Conservation (phyloP, 768 basidiomycete genomes). For the Podaxis carcinomalis region DNA sequence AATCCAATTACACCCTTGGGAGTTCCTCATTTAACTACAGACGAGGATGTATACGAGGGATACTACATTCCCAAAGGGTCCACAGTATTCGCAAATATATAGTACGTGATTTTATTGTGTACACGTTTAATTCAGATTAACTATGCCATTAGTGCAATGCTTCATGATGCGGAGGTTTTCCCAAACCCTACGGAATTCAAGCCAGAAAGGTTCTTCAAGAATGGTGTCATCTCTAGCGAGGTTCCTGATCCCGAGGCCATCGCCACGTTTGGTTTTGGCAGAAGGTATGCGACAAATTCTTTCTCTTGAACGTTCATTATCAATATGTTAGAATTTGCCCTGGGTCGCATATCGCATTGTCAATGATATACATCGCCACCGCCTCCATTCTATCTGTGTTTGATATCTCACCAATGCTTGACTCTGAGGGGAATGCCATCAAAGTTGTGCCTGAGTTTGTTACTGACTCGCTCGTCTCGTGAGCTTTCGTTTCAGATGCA, state of each 20-base stretch:
- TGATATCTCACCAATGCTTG: constrained; percentile 13
- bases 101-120: not conserved
- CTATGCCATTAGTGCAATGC: constrained; percentile 4
- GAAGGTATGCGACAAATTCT: constrained; percentile 14
- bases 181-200: constrained; percentile 9
- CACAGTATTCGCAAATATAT: constrained; percentile 4
- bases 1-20: constrained; percentile 5
- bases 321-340: constrained; percentile 5
- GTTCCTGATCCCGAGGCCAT: constrained; percentile 21
- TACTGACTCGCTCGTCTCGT: not conserved
- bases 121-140: not conserved
- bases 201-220: constrained; percentile 11
- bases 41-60: constrained; percentile 12
- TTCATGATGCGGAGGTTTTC: constrained; percentile 11
- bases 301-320: not conserved
- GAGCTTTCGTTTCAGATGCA: not conserved
- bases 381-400: constrained; percentile 12
- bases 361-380: not conserved
- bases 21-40: not conserved
- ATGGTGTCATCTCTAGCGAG: constrained; percentile 16
- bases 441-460: not conserved
- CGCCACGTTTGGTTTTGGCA: constrained; percentile 28
- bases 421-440: constrained; percentile 9
- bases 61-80: constrained; percentile 12
- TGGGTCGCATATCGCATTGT: constrained; percentile 3